These are phyloP conservation scores for Cladophialophora psammophila DNA, from an alignment of 2,329 filamentous ascomycete genomes.

Conservation along the genomic window DNA sequence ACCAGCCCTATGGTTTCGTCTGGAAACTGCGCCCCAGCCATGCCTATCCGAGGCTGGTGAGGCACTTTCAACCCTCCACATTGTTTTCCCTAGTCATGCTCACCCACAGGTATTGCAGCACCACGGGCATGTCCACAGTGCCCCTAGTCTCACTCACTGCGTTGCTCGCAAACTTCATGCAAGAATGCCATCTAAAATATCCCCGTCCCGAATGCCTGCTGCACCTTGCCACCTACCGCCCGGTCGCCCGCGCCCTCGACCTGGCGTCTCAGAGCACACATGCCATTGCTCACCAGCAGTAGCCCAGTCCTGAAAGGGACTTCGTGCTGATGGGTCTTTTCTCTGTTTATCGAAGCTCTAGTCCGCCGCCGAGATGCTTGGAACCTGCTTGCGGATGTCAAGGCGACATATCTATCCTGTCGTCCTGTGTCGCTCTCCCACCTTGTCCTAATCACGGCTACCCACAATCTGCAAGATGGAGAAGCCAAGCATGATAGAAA, in stretches of 20 bases:
- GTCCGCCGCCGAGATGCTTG: conserved; percentile 12
- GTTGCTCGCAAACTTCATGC: neutral
- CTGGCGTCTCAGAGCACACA: conserved; percentile 1
- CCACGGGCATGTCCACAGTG: conserved; percentile 2
- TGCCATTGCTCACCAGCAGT: conserved; percentile 12
- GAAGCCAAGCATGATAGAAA: neutral
- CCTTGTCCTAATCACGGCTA: neutral
- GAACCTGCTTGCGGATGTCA: neutral
- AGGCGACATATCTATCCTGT: conserved; percentile 9
- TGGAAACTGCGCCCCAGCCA: neutral
- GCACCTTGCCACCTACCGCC: neutral
- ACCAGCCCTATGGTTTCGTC: conserved; percentile 2
- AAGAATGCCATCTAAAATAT: neutral
- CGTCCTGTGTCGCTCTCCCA: neutral
- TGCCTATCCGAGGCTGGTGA: neutral
- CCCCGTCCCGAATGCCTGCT: neutral
- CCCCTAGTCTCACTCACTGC: neutral
- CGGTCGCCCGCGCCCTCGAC: neutral
- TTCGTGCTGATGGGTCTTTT: conserved; percentile 14
- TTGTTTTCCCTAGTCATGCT: neutral
- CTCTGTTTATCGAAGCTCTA: conserved; percentile 1
- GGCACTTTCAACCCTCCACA: neutral
- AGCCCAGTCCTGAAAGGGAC: neutral
- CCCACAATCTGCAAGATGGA: neutral
- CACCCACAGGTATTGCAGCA: neutral